These are phyloP conservation scores for Nemania abortiva DNA, from an alignment of 2,329 filamentous ascomycete species.

Conservation along the genomic window DNA sequence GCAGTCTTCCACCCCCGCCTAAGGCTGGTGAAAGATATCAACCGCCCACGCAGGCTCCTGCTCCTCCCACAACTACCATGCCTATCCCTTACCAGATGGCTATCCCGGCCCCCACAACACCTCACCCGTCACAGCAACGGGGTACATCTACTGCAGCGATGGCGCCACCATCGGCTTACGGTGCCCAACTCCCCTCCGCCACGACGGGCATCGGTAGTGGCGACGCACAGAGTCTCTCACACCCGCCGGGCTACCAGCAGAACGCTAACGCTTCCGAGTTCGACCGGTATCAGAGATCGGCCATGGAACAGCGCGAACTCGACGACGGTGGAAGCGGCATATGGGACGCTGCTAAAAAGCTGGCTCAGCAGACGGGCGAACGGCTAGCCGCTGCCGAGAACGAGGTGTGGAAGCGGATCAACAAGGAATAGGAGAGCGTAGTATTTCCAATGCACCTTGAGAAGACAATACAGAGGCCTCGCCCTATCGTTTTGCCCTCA, in stretches of 20 bases:
- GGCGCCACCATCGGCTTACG: conserved; percentile 50
- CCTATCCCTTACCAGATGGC: conserved; percentile 63
- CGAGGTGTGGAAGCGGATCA: conserved; percentile 73
- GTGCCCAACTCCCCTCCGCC: conserved; percentile 42
- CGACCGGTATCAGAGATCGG: conserved; percentile 60
- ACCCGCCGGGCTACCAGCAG: conserved; percentile 69
- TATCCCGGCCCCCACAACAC: conserved; percentile 60
- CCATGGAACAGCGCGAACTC: conserved; percentile 53
- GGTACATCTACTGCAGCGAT: conserved; percentile 58
- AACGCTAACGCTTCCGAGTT: conserved; percentile 66
- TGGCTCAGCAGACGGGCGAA: conserved; percentile 67
- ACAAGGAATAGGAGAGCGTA: conserved; percentile 60
- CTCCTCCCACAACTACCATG: conserved; percentile 49
- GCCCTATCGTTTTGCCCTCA: conserved; percentile 31
- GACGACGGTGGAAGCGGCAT: conserved; percentile 55
- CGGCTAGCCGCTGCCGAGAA: conserved; percentile 69
- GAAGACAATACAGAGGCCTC: conserved; percentile 17
- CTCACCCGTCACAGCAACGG: conserved; percentile 57
- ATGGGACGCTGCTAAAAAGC: conserved; percentile 69
- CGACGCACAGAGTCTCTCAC: conserved; percentile 50
- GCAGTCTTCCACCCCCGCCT: conserved; percentile 62
- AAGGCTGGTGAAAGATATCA: conserved; percentile 61
- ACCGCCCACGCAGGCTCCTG: conserved; percentile 51
- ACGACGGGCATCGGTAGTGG: conserved; percentile 43
- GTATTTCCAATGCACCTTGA: conserved; percentile 20